These are phyloP conservation scores for Conringia planisiliqua DNA, from an alignment of 345 rosid genomes.

Conservation along the genomic window DNA sequence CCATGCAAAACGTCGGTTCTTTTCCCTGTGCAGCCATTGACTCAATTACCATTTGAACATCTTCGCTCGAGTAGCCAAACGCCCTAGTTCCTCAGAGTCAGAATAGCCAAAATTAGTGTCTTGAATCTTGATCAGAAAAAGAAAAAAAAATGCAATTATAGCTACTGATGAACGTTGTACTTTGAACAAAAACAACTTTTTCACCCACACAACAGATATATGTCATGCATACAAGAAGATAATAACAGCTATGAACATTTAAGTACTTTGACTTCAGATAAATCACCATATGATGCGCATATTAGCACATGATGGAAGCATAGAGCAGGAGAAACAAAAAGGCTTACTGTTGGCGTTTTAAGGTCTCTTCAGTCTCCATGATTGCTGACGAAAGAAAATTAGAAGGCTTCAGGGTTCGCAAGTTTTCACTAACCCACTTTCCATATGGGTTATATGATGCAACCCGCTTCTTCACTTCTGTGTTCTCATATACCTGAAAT, in stretches of 20 bases:
- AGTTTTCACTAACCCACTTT: constrained; percentile 84
- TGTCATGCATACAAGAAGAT: constrained; percentile 2
- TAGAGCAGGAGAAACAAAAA: constrained; percentile 15
- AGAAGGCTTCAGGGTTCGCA: constrained; percentile 63
- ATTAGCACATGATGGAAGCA: background rate
- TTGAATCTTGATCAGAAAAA: background rate
- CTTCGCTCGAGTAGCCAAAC: constrained; percentile 98
- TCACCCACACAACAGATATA: constrained; percentile 6
- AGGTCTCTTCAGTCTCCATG: constrained; percentile 71
- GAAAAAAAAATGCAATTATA: background rate
- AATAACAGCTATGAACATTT: background rate
- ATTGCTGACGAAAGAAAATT: constrained; percentile 62
- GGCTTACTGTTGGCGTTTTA: constrained; percentile 92
- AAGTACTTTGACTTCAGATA: background rate
- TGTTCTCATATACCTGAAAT: constrained; percentile 90
- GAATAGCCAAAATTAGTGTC: constrained; percentile 16
- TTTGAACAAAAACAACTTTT: background rate
- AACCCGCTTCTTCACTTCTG: constrained; percentile 86
- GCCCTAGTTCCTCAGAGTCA: constrained; percentile 55
- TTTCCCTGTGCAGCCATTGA: constrained; percentile 95
- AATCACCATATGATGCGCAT: background rate
- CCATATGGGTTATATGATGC: constrained; percentile 86
- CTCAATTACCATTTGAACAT: constrained; percentile 99
- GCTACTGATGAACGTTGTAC: constrained; percentile 10
- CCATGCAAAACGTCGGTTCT: constrained; percentile 99